Base-by-base conservation (phyloP, 2,329 filamentous ascomycete species). In the Aspergillus quadrilineatus region DNA sequence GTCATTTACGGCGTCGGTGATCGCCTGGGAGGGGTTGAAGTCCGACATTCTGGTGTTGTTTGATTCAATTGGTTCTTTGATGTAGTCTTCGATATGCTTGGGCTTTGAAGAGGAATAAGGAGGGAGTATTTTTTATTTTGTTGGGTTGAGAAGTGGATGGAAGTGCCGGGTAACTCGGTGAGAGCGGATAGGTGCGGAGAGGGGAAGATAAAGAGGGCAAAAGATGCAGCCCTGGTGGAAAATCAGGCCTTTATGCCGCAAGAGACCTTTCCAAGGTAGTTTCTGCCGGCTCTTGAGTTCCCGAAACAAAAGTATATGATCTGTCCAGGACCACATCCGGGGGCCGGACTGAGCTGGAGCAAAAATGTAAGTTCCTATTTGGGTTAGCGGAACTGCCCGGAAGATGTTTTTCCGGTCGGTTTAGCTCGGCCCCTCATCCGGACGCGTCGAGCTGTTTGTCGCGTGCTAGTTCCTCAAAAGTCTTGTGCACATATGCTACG, bases 1-100 rank as follows among this genome's bases (percentile, higher is more conserved):
- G 61, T 73, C 67, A 34, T 60, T 60, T 41, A 67, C 58, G 1
- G 65, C 65, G 12, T 69, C 67, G 14, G 59, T 65, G 12, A 61
- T 41, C n/a, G 65, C 63, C 59, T 63, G 59, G 30, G 67, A 45
- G 26, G 71, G 64, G 22, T 61, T 34, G 36, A 62, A 34, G 44
- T 63, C 50, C 34, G 61, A 61, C 67, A 71, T 72, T 57, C 48
- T 64, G 55, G 43, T 7, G 30, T 22, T 43, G 41, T 45, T 14
- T 12, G 3, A 2, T 39, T 39, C 6, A 6, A 14, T 39, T n/a
- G 6, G 12, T n/a, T 14, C 26, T 39, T 6, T 6, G 6, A n/a
- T 12, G 36, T 15, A 6, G 36, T 39, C 6, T n/a, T 39, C 6
- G 4, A n/a, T 14, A 14, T 14, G 32, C 6, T 56, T 36, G 55